A percentile compares a stretch with the other conserved stretches of the same genome.
phyloP scores from a whole-genome alignment of 129 eudicot genomes.

The Tagetes erecta region DNA sequence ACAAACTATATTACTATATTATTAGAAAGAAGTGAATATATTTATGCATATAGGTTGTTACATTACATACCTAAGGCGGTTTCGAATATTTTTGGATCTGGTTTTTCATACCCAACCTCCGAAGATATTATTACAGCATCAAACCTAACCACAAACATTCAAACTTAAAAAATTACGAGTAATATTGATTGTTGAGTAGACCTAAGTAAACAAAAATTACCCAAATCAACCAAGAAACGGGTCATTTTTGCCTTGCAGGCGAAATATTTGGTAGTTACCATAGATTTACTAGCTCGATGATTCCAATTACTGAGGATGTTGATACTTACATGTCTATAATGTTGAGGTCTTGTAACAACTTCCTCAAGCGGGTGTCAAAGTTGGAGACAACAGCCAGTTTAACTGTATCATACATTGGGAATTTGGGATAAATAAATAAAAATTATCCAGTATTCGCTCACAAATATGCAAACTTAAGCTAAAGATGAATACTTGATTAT shows the following conservation, averaged over 20 bases:
- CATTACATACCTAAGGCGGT: slow-evolving; percentile 71
- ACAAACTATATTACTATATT: not conserved
- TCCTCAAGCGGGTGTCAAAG: slow-evolving; percentile 94
- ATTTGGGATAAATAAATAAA: slow-evolving; percentile 10
- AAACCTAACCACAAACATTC: slow-evolving; percentile 51
- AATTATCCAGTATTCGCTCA: not conserved
- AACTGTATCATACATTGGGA: slow-evolving; percentile 53
- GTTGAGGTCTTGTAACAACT: slow-evolving; percentile 77
- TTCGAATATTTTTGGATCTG: slow-evolving; percentile 76
- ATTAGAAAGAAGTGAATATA: slow-evolving; percentile 7
- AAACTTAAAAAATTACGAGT: not conserved
- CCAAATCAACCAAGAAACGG: not conserved
- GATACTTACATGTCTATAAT: slow-evolving; percentile 72
- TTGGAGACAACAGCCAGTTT: slow-evolving; percentile 98
- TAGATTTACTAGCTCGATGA: not conserved
- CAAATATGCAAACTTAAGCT: slow-evolving; percentile 26
- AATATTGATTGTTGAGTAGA: not conserved
- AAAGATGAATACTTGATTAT: slow-evolving; percentile 39
- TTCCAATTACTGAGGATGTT: not conserved
- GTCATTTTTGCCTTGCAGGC: not conserved
- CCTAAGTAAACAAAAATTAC: not conserved
- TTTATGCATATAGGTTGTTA: not conserved
- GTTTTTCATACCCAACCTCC: slow-evolving; percentile 93
- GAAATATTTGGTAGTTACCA: slow-evolving; percentile 16
- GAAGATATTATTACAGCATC: slow-evolving; percentile 91